phyloP scores from a whole-genome alignment of 2,329 filamentous ascomycete genomes.

The Ascochyta koolunga region DNA sequence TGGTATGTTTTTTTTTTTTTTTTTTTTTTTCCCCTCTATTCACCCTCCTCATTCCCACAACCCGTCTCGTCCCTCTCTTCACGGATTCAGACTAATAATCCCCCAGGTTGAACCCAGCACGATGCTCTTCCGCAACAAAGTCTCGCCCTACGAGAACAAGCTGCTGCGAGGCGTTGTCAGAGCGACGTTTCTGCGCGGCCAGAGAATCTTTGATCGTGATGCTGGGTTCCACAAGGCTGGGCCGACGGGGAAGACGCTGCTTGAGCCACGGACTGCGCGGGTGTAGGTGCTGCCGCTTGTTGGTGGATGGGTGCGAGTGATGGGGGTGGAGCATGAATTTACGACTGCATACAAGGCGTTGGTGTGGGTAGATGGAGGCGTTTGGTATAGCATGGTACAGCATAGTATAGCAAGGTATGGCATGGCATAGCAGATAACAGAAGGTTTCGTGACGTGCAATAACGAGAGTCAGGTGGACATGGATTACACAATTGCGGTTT shows the following conservation, averaged over 20 bases:
- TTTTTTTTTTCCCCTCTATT: too few relatives aligned
- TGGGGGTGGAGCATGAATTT: neutral
- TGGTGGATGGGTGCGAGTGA: neutral
- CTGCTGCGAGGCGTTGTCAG: constrained; percentile 76
- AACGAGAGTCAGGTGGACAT: too few relatives aligned
- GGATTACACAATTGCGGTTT: too few relatives aligned
- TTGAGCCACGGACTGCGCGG: constrained; percentile 53
- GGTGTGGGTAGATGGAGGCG: constrained; percentile 3
- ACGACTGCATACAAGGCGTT: constrained; percentile 23
- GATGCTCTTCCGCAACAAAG: constrained; percentile 95
- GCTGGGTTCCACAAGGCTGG: constrained; percentile 66
- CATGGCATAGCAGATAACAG: neutral
- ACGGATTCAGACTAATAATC: too few relatives aligned
- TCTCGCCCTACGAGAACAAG: constrained; percentile 87
- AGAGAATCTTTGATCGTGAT: constrained; percentile 74
- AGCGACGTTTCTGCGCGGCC: constrained; percentile 85
- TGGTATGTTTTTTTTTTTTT: constrained; percentile 56
- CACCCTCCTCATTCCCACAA: too few relatives aligned
- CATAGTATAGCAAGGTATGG: too few relatives aligned
- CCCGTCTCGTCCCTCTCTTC: too few relatives aligned
- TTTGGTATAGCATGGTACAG: constrained; percentile 1
- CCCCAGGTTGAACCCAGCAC: constrained; percentile 62
- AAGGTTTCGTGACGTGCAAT: too few relatives aligned
- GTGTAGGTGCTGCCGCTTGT: neutral
- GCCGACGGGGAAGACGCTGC: constrained; percentile 57